phyloP scores from a whole-genome alignment of 176 grass and related monocot species.

The Phoenix roebelenii region DNA sequence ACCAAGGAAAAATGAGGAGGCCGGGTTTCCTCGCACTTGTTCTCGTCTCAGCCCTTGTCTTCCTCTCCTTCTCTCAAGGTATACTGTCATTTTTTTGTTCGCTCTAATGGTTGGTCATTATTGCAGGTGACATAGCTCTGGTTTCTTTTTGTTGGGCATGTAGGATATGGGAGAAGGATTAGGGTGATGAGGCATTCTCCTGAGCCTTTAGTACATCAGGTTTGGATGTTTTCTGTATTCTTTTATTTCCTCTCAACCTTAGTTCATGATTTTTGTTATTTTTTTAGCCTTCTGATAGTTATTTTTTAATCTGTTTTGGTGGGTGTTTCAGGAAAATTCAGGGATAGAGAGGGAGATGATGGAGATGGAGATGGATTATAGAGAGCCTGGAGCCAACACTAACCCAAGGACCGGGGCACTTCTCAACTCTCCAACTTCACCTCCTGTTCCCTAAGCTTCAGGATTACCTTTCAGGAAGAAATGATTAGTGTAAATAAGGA shows the following conservation, averaged over 20 bases:
- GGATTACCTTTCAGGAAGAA: too few species aligned
- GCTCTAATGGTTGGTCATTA: not conserved
- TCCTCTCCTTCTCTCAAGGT: slow-evolving; percentile 2
- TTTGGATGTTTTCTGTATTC: not conserved
- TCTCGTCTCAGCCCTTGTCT: not conserved
- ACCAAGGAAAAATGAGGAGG: not conserved
- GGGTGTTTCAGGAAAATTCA: not conserved
- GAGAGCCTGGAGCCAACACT: not conserved
- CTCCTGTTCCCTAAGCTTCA: not conserved
- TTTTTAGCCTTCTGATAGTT: too few species aligned
- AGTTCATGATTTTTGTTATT: too few species aligned
- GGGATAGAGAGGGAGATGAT: not conserved
- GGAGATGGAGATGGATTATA: not conserved
- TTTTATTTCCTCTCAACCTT: not conserved
- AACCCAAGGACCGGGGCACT: not conserved
- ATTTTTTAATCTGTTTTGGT: not conserved
- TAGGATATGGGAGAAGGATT: slow-evolving; percentile 1
- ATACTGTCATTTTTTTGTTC: not conserved
- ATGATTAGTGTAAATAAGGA: too few species aligned
- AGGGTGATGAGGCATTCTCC: not conserved
- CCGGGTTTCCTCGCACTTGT: not conserved
- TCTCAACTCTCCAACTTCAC: not conserved
- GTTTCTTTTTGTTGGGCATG: not conserved
- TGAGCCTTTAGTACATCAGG: not conserved
- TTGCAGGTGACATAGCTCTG: not conserved